phyloP scores from a whole-genome alignment of 495 filamentous ascomycete species.

The Patellaria atrata region DNA sequence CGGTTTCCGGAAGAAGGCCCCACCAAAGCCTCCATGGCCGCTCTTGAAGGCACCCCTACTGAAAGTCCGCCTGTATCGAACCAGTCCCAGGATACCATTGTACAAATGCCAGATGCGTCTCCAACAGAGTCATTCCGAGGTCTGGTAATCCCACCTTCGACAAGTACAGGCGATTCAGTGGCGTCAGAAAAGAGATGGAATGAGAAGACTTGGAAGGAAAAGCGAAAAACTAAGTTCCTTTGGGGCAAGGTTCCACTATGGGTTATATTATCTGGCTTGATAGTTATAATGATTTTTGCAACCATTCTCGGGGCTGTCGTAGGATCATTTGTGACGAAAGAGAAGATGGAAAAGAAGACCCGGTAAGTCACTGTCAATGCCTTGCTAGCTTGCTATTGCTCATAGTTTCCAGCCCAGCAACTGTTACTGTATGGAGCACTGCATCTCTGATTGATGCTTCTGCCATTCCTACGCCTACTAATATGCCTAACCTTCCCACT shows the following conservation, averaged over 20 bases:
- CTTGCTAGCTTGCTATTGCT: not conserved
- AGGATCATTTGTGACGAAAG: constrained; percentile 24
- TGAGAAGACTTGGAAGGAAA: constrained; percentile 18
- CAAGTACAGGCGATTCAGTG: not conserved
- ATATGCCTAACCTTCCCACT: constrained; percentile 44
- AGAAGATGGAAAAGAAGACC: constrained; percentile 8
- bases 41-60: constrained; percentile 7
- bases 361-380: not conserved
- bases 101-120: constrained; percentile 2
- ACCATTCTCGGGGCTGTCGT: constrained; percentile 23
- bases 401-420: constrained; percentile 8
- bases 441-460: constrained; percentile 50
- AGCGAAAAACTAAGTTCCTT: constrained; percentile 20
- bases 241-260: constrained; percentile 24
- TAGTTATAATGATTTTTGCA: constrained; percentile 37
- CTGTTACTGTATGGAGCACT: constrained; percentile 38
- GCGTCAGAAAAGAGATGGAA: constrained; percentile 4
- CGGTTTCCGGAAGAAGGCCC: constrained; percentile 49
- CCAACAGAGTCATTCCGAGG: constrained; percentile 11
- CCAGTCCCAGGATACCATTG: constrained; percentile 7
- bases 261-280: constrained; percentile 35
- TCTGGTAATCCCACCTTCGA: constrained; percentile 23
- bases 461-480: constrained; percentile 43
- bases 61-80: not conserved
- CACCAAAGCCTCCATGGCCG: constrained; percentile 16